Base-by-base conservation (phyloP, 1,284 basidiomycete species). In the Puccinia hordei region DNA sequence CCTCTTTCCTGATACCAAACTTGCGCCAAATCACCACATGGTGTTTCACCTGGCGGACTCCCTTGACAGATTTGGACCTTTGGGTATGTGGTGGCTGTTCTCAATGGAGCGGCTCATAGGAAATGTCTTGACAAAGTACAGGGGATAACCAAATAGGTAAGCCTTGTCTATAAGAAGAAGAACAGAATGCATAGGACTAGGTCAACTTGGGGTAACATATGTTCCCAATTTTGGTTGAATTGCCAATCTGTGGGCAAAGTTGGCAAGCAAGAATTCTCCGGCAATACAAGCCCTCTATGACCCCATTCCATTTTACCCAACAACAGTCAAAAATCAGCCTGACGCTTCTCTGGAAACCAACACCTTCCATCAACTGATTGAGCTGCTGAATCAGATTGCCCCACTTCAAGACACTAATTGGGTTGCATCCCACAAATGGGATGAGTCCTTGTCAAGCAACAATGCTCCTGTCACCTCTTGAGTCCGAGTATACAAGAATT, bases 11-110 rank as follows among this genome's bases (percentile, higher is more conserved):
- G 55, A 80, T 33, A 22, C 35, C 3, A 10, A 10, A 6, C 17
- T 79, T 2, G 77, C 77, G 2, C 68, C 68, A 33, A 79, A 79
- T 41, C 77, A 79, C 49, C 75, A 77, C 33, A 77, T 77, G 75
- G 63, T 63, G 2, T n/a, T 53, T 22, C 75, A 79, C 55, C 19
- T 80, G 53, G 66, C 68, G 3, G 57, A 80, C 33, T 63, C 55
- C 27, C 41, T 73, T 1, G 69, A 80, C 10, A 46, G 12, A 33
- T 73, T 61, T 59, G 77, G 77, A 2, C 69, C 77, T 30, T 46
- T 24, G 51, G 46, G 77, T n/a, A 38, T 44, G 1, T 80, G 69
- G 68, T 80, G 77, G 69, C 73, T 22, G 3, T 73, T 80, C 41
- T 51, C 77, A 3, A 61, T 80, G 68, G 76, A 80, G 53, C 12